Base-by-base conservation (phyloP, 768 basidiomycete species). In the Pleurotus citrinopileatus region DNA sequence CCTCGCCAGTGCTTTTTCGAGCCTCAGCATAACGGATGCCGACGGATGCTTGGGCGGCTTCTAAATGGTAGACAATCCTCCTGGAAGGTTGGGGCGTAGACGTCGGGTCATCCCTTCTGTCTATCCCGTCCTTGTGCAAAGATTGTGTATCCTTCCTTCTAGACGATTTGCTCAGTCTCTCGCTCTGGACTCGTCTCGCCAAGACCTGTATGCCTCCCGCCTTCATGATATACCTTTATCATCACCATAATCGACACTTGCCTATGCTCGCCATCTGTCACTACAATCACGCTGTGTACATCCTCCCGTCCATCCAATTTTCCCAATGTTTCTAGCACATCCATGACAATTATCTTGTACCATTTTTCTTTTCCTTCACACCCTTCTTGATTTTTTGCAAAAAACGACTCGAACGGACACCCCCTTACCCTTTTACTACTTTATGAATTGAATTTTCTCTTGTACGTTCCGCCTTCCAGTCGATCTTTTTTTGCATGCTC, bases 381-480 rank as follows among this genome's bases (percentile, higher is more conserved):
- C 17, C 17, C 17, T 40, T 40, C 19, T n/a, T 40, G 7, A 13
- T 40, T 40, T 40, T 9, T 40, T 7, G 7, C 10, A 40, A 19
- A 12, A 12, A 40, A 40, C 38, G 38, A 76, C 64, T 60, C 76
- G 76, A 25, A 38, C 73, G 61, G 7, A 66, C 65, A 52, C 73
- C 73, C 13, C 63, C 65, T 42, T 65, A 63, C 61, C 20, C 68
- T 65, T 29, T 64, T 55, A 42, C 66, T 65, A 19, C 70, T 69
- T 42, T 73, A 60, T n/a, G 72, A 69, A 55, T 74, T 73, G 9
- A 72, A 52, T 22, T 67, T 66, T 27, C 65, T 66, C 13, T 67
- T 65, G 26, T 67, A 66, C 19, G 64, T 65, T 26, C 46, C 43
- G 9, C 42, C 52, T n/a, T 53, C 48, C 17, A 32, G 29, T 32